Conservation (phyloP, 179 eudicot genomes). For the Patellifolia procumbens region DNA sequence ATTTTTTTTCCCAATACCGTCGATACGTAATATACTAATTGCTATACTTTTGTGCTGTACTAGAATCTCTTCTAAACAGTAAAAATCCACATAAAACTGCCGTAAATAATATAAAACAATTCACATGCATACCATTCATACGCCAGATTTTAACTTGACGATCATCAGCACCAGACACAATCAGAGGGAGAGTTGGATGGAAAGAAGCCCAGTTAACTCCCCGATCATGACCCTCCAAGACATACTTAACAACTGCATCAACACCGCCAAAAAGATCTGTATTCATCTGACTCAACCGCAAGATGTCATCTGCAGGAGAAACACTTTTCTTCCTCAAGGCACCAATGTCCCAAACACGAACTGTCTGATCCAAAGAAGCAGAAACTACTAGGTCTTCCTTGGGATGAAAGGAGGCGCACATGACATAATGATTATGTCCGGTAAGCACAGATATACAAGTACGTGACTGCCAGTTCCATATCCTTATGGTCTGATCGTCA, state of each 20-base stretch:
- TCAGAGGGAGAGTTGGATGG: slow-evolving; percentile 80
- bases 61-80: background rate
- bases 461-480: slow-evolving; percentile 95
- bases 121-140: slow-evolving; percentile 65
- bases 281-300: slow-evolving; percentile 76
- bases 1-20: background rate
- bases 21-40: background rate
- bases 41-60: background rate
- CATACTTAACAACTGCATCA: slow-evolving; percentile 88
- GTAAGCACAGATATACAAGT: slow-evolving; percentile 80
- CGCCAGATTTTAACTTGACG: slow-evolving; percentile 91
- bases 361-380: slow-evolving; percentile 87
- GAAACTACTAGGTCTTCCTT: slow-evolving; percentile 89
- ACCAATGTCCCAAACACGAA: slow-evolving; percentile 89
- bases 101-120: background rate
- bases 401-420: slow-evolving; percentile 89
- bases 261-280: slow-evolving; percentile 82
- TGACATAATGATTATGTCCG: slow-evolving; percentile 87
- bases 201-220: slow-evolving; percentile 94
- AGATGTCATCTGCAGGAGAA: slow-evolving; percentile 74
- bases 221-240: slow-evolving; percentile 83
- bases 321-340: slow-evolving; percentile 71
- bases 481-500: slow-evolving; percentile 90
- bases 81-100: background rate
- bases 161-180: slow-evolving; percentile 90